These are phyloP conservation scores for Geranomyces michiganensis DNA, from an alignment of 192 early-diverging fungal genomes.

Conservation along the genomic window DNA sequence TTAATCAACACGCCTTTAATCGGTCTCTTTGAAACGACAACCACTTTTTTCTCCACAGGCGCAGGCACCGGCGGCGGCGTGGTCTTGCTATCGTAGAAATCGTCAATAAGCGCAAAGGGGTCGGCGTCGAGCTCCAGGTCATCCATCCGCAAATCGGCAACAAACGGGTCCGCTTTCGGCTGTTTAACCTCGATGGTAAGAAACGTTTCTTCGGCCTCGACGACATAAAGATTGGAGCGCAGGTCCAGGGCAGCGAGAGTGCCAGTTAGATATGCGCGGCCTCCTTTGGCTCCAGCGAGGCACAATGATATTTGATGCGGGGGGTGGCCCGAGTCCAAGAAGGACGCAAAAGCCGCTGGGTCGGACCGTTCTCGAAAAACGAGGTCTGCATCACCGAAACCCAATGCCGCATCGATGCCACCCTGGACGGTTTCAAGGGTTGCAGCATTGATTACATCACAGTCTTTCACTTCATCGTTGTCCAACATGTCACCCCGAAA, in stretches of 20 bases:
- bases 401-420: background rate
- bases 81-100: background rate
- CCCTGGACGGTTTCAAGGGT: background rate
- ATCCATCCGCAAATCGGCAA: constrained; percentile 1
- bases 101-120: constrained; percentile 5
- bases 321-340: background rate
- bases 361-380: background rate
- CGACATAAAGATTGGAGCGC: background rate
- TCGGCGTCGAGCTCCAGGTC: background rate
- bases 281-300: background rate
- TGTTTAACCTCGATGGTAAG: constrained; percentile 1
- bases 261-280: background rate
- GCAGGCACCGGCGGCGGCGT: background rate
- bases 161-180: background rate
- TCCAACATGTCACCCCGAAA: background rate
- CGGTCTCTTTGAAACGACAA: background rate
- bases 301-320: constrained; percentile 3
- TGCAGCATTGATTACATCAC: background rate
- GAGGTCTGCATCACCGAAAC: background rate
- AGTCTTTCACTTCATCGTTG: background rate
- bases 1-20: constrained; percentile 5
- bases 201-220: background rate
- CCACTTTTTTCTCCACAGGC: constrained; percentile 4
- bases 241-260: background rate
- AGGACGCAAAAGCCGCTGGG: background rate